Evolutionary conservation across 108 stramenopile genomes (phyloP), one percentile per base, ranked within the genome.

Genomic region (Cyclotella baltica): DNA sequence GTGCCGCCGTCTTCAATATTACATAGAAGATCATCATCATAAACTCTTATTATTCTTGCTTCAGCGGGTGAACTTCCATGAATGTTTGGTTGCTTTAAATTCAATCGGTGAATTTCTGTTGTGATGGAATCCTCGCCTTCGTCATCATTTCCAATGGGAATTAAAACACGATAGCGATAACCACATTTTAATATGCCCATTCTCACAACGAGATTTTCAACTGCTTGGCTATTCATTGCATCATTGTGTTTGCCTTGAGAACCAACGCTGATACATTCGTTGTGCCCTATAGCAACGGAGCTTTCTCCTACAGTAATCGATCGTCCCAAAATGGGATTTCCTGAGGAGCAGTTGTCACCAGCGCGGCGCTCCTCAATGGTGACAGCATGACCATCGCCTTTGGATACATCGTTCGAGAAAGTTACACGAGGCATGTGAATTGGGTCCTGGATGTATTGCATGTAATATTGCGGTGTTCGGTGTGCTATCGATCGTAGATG

Each of bases 141-240:
- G 1, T 61, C 3, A 16, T 31, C 59, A 51, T 27, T 47, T 3
- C 57, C 63, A 61, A 79, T 36, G 20, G 78, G 63, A 59, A 79
- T 55, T 18, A 37, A n/a, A n/a, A 59, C 69, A 11, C 73, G 64
- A 58, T 79, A 79, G 28, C 78, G 62, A 64, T 79, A 43, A 18
- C 78, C 78, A 28, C 73, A 74, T 67, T 79, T 79, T 35, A 79
- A 37, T 48, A 79, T 40, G 4, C 78, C 78, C 68, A 79, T 66
- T 27, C 51, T 19, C 4, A 79, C 66, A 1, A 74, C 66, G 35
- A 79, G 52, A 46, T 65, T 66, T 0, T 73, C 78, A 46, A 66
- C 67, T 38, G 37, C 53, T 4, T 18, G 27, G 4, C 20, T 29
- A 8, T 16, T 23, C 68, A 36, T 31, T 20, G 68, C 50, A 36